phyloP scores from a whole-genome alignment of 2,329 filamentous ascomycete species.

The Leptographium wingfieldii region DNA sequence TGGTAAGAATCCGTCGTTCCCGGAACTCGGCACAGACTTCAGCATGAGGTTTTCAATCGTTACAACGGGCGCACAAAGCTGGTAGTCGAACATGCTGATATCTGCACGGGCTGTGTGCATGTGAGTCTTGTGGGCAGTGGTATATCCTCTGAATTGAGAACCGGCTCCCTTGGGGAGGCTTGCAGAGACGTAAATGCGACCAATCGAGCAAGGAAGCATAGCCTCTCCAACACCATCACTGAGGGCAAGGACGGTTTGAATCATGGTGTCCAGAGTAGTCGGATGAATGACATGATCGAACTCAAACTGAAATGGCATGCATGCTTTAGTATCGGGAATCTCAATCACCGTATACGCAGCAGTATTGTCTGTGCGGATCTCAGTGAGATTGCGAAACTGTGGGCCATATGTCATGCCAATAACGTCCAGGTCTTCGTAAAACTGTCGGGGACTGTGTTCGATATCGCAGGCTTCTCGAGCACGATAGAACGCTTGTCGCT shows the following conservation, averaged over 20 bases:
- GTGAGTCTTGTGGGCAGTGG: constrained; percentile 22
- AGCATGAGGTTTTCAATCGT: constrained; percentile 33
- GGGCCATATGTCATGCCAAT: constrained; percentile 40
- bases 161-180: constrained; percentile 20
- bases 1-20: constrained; percentile 28
- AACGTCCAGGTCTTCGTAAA: constrained; percentile 37
- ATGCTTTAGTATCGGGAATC: constrained; percentile 35
- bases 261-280: constrained; percentile 41
- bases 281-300: constrained; percentile 45
- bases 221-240: constrained; percentile 21
- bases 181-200: constrained; percentile 33
- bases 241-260: constrained; percentile 38
- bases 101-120: constrained; percentile 27
- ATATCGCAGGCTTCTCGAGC: constrained; percentile 20
- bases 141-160: constrained; percentile 27
- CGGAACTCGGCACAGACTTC: constrained; percentile 21
- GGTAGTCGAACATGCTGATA: constrained; percentile 29
- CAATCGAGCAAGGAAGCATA: constrained; percentile 37
- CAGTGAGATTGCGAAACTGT: constrained; percentile 34
- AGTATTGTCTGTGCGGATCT: constrained; percentile 8
- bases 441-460: constrained; percentile 26
- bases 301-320: constrained; percentile 41
- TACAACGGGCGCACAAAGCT: constrained; percentile 23
- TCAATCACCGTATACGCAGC: constrained; percentile 24
- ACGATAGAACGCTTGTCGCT: constrained; percentile 10